These are phyloP conservation scores for Euphorbia lathyris DNA, from an alignment of 345 rosid genomes.

Conservation along the genomic window DNA sequence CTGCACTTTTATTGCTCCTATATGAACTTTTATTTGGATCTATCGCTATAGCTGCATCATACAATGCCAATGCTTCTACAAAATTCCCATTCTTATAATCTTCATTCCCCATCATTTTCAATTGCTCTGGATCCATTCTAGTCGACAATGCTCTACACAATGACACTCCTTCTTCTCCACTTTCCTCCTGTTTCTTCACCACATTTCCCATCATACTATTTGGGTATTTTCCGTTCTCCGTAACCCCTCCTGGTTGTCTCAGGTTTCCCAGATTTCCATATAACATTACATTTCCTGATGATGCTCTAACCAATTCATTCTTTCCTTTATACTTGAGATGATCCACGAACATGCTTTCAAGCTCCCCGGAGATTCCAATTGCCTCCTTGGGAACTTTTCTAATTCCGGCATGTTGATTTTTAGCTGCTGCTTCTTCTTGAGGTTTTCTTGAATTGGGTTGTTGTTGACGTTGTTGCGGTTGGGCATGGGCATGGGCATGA, in stretches of 20 bases:
- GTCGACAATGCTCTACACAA: slow-evolving; percentile 84
- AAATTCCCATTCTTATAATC: slow-evolving; percentile 93
- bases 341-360: slow-evolving; percentile 71
- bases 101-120: slow-evolving; percentile 95
- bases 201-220: slow-evolving; percentile 51
- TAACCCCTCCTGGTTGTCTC: slow-evolving; percentile 46
- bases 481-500: background rate
- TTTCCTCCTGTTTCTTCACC: slow-evolving; percentile 30
- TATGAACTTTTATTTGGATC: slow-evolving; percentile 87
- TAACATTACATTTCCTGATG: slow-evolving; percentile 82
- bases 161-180: slow-evolving; percentile 32
- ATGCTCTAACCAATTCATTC: slow-evolving; percentile 63
- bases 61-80: slow-evolving; percentile 80
- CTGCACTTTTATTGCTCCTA: slow-evolving; percentile 91
- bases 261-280: slow-evolving; percentile 72
- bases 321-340: slow-evolving; percentile 57
- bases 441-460: slow-evolving; percentile 12
- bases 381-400: slow-evolving; percentile 56
- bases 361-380: slow-evolving; percentile 76
- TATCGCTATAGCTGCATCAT: slow-evolving; percentile 89
- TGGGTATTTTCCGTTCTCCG: slow-evolving; percentile 32
- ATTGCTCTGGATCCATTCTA: slow-evolving; percentile 88
- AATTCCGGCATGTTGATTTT: slow-evolving; percentile 22
- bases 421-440: slow-evolving; percentile 5
- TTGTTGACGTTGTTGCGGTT: slow-evolving; percentile 12